A percentile compares a stretch with the other conserved stretches of the same genome.
These are phyloP conservation scores for Camellia oleifera DNA, from an alignment of 179 eudicot genomes.

Conservation along the genomic window DNA sequence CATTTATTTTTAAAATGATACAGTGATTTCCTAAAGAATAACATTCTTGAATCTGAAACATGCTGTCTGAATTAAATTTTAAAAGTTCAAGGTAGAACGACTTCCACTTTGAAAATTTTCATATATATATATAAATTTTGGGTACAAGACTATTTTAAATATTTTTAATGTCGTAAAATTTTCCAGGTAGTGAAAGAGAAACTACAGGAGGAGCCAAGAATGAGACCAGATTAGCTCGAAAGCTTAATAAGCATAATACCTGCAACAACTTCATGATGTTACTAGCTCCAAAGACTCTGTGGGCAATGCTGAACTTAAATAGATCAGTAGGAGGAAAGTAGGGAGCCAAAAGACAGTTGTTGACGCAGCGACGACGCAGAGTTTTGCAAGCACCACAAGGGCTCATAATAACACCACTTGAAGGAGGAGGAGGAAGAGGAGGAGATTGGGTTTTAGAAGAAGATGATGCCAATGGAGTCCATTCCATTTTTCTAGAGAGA, in stretches of 20 bases:
- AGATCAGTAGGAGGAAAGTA: slow-evolving; percentile 45
- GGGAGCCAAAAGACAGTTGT: slow-evolving; percentile 36
- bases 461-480: not conserved
- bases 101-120: no score
- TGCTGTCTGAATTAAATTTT: no score
- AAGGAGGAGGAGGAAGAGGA: not conserved
- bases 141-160: no score
- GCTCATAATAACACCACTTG: slow-evolving; percentile 18
- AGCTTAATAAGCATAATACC: slow-evolving; percentile 23
- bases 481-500: not conserved
- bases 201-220: no score
- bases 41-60: no score
- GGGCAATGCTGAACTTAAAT: slow-evolving; percentile 38
- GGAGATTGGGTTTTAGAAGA: slow-evolving; percentile 2
- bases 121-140: no score
- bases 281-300: slow-evolving; percentile 43
- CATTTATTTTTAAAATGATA: no score
- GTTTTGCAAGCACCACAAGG: slow-evolving; percentile 45
- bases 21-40: no score
- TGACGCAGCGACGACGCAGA: slow-evolving; percentile 37
- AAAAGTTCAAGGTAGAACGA: no score
- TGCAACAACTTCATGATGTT: slow-evolving; percentile 41
- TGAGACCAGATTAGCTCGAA: not conserved
- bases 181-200: no score
- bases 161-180: no score